Conservation (phyloP, 2,329 filamentous ascomycete genomes). For the Microcyclospora pomicola region DNA sequence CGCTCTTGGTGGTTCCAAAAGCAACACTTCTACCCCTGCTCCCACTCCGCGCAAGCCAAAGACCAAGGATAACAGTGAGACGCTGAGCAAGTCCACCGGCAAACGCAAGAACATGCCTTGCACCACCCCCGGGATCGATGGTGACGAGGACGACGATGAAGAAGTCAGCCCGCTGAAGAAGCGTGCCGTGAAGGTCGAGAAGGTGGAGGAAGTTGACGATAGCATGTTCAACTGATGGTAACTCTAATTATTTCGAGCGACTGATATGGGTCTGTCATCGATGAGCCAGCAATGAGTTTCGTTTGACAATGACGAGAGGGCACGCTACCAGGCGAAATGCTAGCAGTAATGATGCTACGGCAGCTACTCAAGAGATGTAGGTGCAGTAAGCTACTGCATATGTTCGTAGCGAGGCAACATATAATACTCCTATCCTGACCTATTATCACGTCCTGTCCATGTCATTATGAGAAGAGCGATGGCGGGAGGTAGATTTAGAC, state of each 20-base stretch:
- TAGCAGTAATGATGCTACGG: too few relatives aligned
- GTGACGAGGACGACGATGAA: constrained; percentile 5
- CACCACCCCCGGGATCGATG: not conserved
- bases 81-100: constrained; percentile 6
- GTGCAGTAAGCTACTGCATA: too few relatives aligned
- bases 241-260: not conserved
- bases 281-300: too few relatives aligned
- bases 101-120: constrained; percentile 7
- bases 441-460: too few relatives aligned
- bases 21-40: constrained; percentile 4
- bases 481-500: too few relatives aligned
- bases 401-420: too few relatives aligned
- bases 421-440: too few relatives aligned
- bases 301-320: too few relatives aligned
- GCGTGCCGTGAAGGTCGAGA: not conserved
- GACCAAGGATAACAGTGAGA: constrained; percentile 7
- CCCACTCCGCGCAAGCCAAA: constrained; percentile 11
- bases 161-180: not conserved
- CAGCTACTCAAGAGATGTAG: too few relatives aligned
- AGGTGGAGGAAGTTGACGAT: not conserved
- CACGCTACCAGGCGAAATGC: too few relatives aligned
- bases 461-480: too few relatives aligned
- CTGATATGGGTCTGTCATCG: not conserved
- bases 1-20: constrained; percentile 5
- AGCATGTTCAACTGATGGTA: not conserved